These are phyloP conservation scores for Xylariaceae sp. DNA, from an alignment of 2,329 filamentous ascomycete genomes.

Conservation along the genomic window DNA sequence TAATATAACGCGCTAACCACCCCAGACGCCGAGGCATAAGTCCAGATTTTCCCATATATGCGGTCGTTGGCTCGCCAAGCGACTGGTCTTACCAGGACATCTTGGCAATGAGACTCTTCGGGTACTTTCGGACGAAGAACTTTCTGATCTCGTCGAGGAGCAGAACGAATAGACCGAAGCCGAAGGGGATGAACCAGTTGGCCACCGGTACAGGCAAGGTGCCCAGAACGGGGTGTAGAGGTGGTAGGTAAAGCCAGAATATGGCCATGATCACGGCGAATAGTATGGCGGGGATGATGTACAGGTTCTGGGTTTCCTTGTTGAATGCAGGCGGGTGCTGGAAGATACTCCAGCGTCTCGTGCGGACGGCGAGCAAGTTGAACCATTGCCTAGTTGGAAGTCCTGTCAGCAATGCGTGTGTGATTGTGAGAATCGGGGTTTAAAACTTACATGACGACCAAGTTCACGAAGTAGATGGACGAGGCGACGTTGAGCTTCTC, in stretches of 20 bases:
- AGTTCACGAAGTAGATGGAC: constrained; percentile 74
- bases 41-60: not conserved
- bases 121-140: constrained; percentile 56
- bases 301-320: constrained; percentile 60
- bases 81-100: constrained; percentile 55
- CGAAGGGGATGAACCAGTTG: constrained; percentile 72
- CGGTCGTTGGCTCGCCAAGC: not conserved
- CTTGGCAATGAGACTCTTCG: constrained; percentile 52
- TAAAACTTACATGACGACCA: constrained; percentile 65
- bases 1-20: not conserved
- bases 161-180: constrained; percentile 61
- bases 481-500: constrained; percentile 59
- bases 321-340: constrained; percentile 68
- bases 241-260: constrained; percentile 65
- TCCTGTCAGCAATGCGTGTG: not conserved
- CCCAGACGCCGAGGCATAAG: not conserved
- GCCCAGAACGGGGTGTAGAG: constrained; percentile 56
- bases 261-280: constrained; percentile 67
- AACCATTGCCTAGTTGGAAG: constrained; percentile 64
- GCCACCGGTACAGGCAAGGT: constrained; percentile 62
- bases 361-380: constrained; percentile 67
- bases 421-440: not conserved
- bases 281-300: constrained; percentile 65
- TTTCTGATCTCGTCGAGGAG: constrained; percentile 65
- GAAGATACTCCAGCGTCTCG: constrained; percentile 61